Base-by-base conservation (phyloP, 352 stramenopile species). In the Phytophthora europaea region DNA sequence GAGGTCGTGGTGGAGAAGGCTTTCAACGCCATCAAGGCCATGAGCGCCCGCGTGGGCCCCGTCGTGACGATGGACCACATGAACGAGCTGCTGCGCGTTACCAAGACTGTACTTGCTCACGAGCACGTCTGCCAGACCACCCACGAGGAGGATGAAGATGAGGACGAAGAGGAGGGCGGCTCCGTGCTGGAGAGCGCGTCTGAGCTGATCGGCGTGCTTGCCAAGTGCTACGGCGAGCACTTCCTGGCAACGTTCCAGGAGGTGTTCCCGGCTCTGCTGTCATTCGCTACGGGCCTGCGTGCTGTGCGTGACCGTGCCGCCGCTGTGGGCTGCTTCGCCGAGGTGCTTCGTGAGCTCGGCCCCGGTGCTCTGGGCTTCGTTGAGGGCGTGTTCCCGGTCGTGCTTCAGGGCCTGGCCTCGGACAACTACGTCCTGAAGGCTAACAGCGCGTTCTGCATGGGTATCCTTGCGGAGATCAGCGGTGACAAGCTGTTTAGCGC, bases 401-500 rank as follows among this genome's bases (percentile, higher is more conserved):
- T 97, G 51, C 80, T 99, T 54, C 91, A 97, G 71, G 93, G 93
- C 13, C 83, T 98, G 43, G 85, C 84, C 36, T 97, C 98, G 70
- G 84, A 96, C 68, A 96, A 99, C 76, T 93, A 95, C 51, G 95
- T 97, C 61, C 86, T 99, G 18, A 97, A 96, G 75, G 88, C 95
- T 55, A 99, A 99, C 86, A 96, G 95, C 69, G 96, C 97, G 16
- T 99, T 99, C 80, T 98, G 94, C 75, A 85, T 98, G 65, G 97
- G 97, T 38, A 92, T 98, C 56, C 89, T 98, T 65, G 97, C 94
- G 38, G 93, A 95, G 69, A 81, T 92, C 45, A 91, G 83, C 50
- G 89, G 88, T 40, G 73, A 85, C 13, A 84, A 91, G 70, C 81
- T 98, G 22, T 74, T 77, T n/a, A 76, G 79, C 20, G 87, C 95